A percentile compares a stretch with the other conserved stretches of the same genome.
phyloP scores from a whole-genome alignment of 805 yeast genomes.

The Pichia nanzhaoensis region DNA sequence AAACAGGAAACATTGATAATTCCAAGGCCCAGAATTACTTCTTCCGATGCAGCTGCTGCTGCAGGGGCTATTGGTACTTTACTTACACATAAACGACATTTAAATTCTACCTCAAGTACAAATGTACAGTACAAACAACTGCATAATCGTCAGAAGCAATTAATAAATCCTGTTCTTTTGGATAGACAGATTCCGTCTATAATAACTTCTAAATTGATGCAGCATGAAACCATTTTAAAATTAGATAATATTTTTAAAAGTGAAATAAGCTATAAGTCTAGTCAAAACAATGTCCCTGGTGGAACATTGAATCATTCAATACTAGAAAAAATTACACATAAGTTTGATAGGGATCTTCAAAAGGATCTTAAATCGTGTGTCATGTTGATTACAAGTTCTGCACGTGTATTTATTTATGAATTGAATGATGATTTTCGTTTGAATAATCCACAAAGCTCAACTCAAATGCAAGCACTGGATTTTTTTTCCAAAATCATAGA shows the following conservation, averaged over 20 bases:
- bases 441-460: conserved; percentile 27
- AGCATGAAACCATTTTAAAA: conserved; percentile 29
- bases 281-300: conserved; percentile 24
- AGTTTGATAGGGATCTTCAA: conserved; percentile 25
- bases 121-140: conserved; percentile 6
- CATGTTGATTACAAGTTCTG: conserved; percentile 31
- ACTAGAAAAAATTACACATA: conserved; percentile 26
- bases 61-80: conserved; percentile 31
- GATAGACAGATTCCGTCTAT: conserved; percentile 28
- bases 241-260: conserved; percentile 30
- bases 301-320: conserved; percentile 28
- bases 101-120: conserved; percentile 2
- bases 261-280: conserved; percentile 27
- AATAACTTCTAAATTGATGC: conserved; percentile 25
- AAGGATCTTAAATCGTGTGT: conserved; percentile 30
- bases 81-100: conserved; percentile 25
- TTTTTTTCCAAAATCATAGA: conserved; percentile 31
- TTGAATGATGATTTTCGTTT: conserved; percentile 26
- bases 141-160: conserved; percentile 24
- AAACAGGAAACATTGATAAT: conserved; percentile 6
- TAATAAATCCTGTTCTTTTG: conserved; percentile 29
- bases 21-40: conserved; percentile 24
- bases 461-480: conserved; percentile 37
- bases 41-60: conserved; percentile 30
- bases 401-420: conserved; percentile 31